These are phyloP conservation scores for Penicillium ucsense DNA, from an alignment of 495 filamentous ascomycete genomes.

Conservation along the genomic window DNA sequence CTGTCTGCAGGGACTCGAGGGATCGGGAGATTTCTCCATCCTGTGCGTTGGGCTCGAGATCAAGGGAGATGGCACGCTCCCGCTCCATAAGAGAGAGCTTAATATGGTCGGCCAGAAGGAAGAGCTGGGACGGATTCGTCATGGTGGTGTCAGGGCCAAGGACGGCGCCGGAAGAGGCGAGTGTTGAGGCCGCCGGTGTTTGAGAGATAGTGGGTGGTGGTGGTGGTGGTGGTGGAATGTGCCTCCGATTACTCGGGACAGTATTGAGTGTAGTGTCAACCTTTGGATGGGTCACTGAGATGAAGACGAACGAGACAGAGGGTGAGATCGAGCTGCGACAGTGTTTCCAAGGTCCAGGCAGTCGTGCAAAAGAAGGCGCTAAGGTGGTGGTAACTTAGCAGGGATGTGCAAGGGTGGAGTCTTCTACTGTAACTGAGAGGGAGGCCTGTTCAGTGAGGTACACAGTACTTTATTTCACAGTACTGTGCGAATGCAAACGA, in stretches of 20 bases:
- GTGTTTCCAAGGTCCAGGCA: neutral
- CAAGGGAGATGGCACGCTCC: conserved; percentile 79
- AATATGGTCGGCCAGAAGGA: conserved; percentile 46
- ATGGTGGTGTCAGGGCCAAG: conserved; percentile 29
- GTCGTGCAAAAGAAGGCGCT: conserved; percentile 1
- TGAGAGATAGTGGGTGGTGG: too few relatives aligned
- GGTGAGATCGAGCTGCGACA: too few relatives aligned
- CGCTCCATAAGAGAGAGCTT: conserved; percentile 62
- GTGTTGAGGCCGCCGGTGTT: neutral
- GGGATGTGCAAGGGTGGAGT: neutral
- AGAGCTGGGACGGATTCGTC: conserved; percentile 47
- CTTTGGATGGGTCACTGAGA: neutral
- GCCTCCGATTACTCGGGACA: conserved; percentile 1
- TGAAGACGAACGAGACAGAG: too few relatives aligned
- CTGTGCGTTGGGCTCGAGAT: conserved; percentile 73
- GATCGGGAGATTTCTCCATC: conserved; percentile 86
- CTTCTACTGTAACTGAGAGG: too few relatives aligned
- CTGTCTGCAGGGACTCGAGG: conserved; percentile 74
- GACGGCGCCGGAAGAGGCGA: neutral
- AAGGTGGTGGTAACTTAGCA: neutral
- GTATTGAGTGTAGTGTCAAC: neutral
- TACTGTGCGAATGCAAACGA: too few relatives aligned
- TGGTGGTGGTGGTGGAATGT: neutral
- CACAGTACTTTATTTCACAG: too few relatives aligned
- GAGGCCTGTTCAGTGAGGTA: too few relatives aligned